Conservation (phyloP, 208 protist species). For the Trypanosoma rangeli region DNA sequence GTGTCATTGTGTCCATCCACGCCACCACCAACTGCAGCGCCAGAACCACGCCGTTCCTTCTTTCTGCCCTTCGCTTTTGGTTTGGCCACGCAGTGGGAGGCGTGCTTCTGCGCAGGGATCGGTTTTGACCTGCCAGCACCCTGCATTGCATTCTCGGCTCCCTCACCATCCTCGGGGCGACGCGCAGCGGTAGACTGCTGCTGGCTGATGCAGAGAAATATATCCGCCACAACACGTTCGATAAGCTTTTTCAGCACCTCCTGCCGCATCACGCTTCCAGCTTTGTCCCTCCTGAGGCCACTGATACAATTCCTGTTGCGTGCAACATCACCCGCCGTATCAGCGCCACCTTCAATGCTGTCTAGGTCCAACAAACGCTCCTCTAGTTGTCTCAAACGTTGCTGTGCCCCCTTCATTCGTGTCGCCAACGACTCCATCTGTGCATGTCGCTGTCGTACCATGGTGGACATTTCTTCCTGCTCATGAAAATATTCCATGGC, state of each 20-base stretch:
- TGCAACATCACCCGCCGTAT: not conserved
- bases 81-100: not conserved
- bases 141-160: not conserved
- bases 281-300: slow-evolving; percentile 2
- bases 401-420: slow-evolving; percentile 74
- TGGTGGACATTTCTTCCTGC: slow-evolving; percentile 81
- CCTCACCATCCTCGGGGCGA: slow-evolving; percentile 11
- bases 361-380: slow-evolving; percentile 64
- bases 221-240: slow-evolving; percentile 61
- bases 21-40: not conserved
- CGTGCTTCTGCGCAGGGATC: not conserved
- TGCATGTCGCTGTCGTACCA: slow-evolving; percentile 74
- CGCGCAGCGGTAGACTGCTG: not conserved
- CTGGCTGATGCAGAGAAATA: slow-evolving; percentile 49
- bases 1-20: slow-evolving; percentile 24
- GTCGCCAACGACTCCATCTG: slow-evolving; percentile 85
- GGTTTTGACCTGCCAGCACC: not conserved
- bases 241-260: slow-evolving; percentile 71
- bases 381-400: slow-evolving; percentile 71
- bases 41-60: not conserved
- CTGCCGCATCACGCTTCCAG: slow-evolving; percentile 39
- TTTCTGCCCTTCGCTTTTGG: slow-evolving; percentile 14
- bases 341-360: slow-evolving; percentile 20
- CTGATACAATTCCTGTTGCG: not conserved
- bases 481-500: slow-evolving; percentile 81